Evolutionary conservation across 2,329 filamentous ascomycete genomes (phyloP), one percentile per base, ranked within the genome.

Genomic region (Cytospora chrysosperma): DNA sequence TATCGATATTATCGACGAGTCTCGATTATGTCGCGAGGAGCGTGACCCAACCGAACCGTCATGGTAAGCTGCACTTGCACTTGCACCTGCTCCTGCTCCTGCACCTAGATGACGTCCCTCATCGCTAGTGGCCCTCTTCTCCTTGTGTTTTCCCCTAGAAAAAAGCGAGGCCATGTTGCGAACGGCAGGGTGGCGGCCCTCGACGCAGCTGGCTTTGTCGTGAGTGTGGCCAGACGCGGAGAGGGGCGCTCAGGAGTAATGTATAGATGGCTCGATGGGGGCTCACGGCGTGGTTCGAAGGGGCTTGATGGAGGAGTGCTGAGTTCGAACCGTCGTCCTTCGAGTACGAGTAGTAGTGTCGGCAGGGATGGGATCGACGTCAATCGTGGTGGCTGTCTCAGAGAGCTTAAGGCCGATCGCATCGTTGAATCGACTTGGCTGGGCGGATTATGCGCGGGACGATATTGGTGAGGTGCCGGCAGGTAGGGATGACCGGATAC

Each of bases 131-230:
- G 82, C 81, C 74, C 88, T 85, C 75, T 88, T 87, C 71, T 85
- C 85, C 77, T 88, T 91, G 77, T 96, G 90, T 79, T 92, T 95
- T 78, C 88, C 90, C 73, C 93, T 87, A 72, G 92, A 93, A 80
- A 97, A 97, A 81, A 97, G 92, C 67, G 89, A 92, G 75, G 72
- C 72, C 70, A 75, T 76, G 59, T 52, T 63, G 66, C 34, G 52
- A 51, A 47, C 59, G 57, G 57, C 54, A 40, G 51, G 61, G 57
- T 27, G 57, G 40, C 64, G 53, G 56, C 54, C 61, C 54, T 53
- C 58, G n/a, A 43, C 40, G 58, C 32, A 58, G 50, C 19, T 40
- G 40, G 17, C 43, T 21, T 24, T 47, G 43, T 47, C 43, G 43
- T 47, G 43, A 10, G 43, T 47, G 43, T 47, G 43, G 3, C n/a